Evolutionary conservation across 1,139 yeast genomes (phyloP), one percentile per base, ranked within the genome.

Genomic region (Protomyces pachydermus): DNA sequence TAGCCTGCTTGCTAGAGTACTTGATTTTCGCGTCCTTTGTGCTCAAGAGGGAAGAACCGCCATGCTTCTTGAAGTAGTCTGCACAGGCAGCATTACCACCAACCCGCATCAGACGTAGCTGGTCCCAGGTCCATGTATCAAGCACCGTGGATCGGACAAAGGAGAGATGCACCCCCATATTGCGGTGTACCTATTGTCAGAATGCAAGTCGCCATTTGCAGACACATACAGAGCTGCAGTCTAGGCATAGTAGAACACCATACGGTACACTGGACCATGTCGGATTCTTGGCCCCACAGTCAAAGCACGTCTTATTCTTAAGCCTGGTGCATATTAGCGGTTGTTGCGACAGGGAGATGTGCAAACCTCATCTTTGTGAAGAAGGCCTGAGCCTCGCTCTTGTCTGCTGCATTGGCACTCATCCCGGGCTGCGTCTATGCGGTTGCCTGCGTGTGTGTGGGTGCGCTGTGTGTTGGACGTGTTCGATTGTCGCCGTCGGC

Each of bases 231-330:
- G 98, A 97, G 50, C 98, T 97, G 80, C 98, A 93, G 76, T 93
- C 98, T 67, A 93, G 82, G 77, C 99, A 95, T 73, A 93, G 91
- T 75, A 91, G 91, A 67, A 91, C 87, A 65, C 98, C 99, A 76
- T 91, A 91, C 74, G 95, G 93, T 56, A 98, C 97, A 10, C 97
- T 89, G 3, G 98, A 97, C 99, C 99, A 93, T 72, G 95, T 97
- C 8, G 99, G 98, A 74, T 91, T 91, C 67, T 95, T 96, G 3
- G 97, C 96, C 50, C 81, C 82, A 76, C 98, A 95, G 76, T 93
- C 99, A 74, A 90, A 87, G 77, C 99, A 93, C 25, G 62, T 58
- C 62, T 58, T 58, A 54, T 58, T 58, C 53, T 58, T 58, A 3
- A 55, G 53, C 52, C 48, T 42, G 12, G 48, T 4, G 23, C 12